These are phyloP conservation scores for Paraglomus occultum DNA, from an alignment of 192 early-diverging fungal species.

Conservation along the genomic window DNA sequence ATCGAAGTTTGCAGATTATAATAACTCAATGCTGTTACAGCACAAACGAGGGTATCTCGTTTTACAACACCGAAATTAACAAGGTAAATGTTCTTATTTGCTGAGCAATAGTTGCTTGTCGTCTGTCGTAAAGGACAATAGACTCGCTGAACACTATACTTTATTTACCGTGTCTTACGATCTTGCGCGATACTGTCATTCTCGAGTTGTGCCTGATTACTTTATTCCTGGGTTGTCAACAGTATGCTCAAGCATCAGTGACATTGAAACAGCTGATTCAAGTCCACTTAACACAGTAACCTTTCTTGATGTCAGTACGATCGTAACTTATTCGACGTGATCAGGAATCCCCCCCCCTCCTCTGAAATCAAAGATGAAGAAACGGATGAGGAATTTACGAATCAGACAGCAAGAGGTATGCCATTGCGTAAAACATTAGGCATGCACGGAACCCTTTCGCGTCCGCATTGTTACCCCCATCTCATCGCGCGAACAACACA, in stretches of 20 bases:
- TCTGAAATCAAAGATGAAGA: constrained; percentile 51
- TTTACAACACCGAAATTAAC: constrained; percentile 39
- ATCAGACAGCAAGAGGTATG: constrained; percentile 72
- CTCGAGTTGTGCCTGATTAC: not conserved
- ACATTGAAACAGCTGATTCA: constrained; percentile 75
- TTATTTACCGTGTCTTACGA: too few relatives aligned
- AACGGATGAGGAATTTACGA: constrained; percentile 65
- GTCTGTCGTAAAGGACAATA: not conserved
- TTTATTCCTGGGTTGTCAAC: not conserved
- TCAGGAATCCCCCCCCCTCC: constrained; percentile 70
- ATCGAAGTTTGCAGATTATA: too few relatives aligned
- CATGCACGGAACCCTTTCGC: too few relatives aligned
- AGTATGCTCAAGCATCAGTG: constrained; percentile 63
- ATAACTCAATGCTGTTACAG: too few relatives aligned
- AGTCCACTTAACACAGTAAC: constrained; percentile 53
- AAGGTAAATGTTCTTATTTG: constrained; percentile 25
- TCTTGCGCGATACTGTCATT: not conserved
- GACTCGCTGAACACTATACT: not conserved
- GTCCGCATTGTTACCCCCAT: constrained; percentile 88
- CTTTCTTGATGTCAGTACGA: constrained; percentile 55
- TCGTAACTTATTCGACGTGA: constrained; percentile 62
- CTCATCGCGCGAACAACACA: constrained; percentile 91
- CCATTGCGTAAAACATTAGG: too few relatives aligned
- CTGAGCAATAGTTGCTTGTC: not conserved
- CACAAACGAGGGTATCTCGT: constrained; percentile 34